Percentiles rank a stretch among this genome's conserved stretches.
Evolutionary conservation across 305 asterid species (phyloP).

Genomic region (Stenogyne calaminthoides): DNA sequence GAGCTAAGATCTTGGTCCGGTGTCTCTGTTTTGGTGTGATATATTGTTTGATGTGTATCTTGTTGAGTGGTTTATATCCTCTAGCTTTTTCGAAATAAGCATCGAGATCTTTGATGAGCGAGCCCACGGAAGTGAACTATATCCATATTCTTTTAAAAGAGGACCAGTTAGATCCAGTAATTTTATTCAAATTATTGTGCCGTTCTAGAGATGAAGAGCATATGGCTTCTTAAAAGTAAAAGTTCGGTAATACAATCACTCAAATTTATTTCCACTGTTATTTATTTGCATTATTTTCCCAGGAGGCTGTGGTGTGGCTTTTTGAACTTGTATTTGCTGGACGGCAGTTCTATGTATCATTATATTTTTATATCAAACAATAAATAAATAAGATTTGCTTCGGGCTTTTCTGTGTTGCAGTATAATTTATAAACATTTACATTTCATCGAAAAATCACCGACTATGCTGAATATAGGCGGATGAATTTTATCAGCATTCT

Average conservation of each 20-base stretch:
- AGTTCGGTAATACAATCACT: slow-evolving; percentile 21
- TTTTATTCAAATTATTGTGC: slow-evolving; percentile 28
- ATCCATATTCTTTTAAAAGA: slow-evolving; percentile 37
- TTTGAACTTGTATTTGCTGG: slow-evolving; percentile 26
- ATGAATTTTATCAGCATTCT: neutral
- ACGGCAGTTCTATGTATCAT: slow-evolving; percentile 27
- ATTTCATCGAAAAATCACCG: neutral
- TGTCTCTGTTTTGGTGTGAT: slow-evolving; percentile 33
- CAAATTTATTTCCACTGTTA: neutral
- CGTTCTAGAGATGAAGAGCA: slow-evolving; percentile 10
- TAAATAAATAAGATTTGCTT: slow-evolving; percentile 24
- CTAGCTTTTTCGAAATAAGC: slow-evolving; percentile 44
- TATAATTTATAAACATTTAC: neutral
- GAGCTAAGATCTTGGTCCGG: slow-evolving; percentile 26
- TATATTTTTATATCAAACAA: slow-evolving; percentile 18
- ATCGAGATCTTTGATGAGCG: slow-evolving; percentile 36
- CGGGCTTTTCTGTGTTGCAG: neutral
- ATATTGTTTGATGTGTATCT: slow-evolving; percentile 42
- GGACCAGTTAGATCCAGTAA: slow-evolving; percentile 35
- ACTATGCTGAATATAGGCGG: neutral
- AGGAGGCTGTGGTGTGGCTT: slow-evolving; percentile 19
- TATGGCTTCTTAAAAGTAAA: slow-evolving; percentile 22
- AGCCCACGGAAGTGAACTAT: slow-evolving; percentile 36
- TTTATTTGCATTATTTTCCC: slow-evolving; percentile 21
- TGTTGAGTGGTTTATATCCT: slow-evolving; percentile 33